Percentiles rank a stretch among this genome's conserved stretches.
These are phyloP conservation scores for Zygotorulaspora sp. DNA, from an alignment of 805 yeast genomes.

Conservation along the genomic window DNA sequence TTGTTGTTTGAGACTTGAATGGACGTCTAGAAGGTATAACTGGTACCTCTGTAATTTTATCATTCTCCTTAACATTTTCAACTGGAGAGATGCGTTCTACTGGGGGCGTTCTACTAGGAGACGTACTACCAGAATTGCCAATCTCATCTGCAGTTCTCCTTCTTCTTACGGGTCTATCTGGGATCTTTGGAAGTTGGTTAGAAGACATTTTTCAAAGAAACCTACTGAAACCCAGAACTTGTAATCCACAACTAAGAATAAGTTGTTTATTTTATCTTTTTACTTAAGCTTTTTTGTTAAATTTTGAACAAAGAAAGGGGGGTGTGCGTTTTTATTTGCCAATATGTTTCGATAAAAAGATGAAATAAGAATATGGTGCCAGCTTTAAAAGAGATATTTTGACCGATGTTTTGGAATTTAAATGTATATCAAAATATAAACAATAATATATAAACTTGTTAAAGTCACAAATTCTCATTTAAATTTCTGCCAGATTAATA, in stretches of 20 bases:
- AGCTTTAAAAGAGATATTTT: too few relatives aligned
- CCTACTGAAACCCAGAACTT: neutral
- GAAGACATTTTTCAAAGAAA: slow-evolving; percentile 12
- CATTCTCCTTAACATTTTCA: neutral
- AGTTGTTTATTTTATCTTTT: neutral
- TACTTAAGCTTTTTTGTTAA: too few relatives aligned
- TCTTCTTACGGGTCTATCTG: slow-evolving; percentile 29
- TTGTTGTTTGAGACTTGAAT: slow-evolving; percentile 8
- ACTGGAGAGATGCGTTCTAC: too few relatives aligned
- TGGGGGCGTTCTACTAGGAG: neutral
- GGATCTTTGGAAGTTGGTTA: slow-evolving; percentile 26
- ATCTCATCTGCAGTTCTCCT: slow-evolving; percentile 2
- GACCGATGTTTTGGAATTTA: too few relatives aligned
- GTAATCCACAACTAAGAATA: neutral
- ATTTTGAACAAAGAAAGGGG: too few relatives aligned
- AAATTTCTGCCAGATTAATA: too few relatives aligned
- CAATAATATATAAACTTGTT: too few relatives aligned
- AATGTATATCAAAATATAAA: too few relatives aligned
- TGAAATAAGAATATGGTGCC: too few relatives aligned
- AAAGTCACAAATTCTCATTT: too few relatives aligned
- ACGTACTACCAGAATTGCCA: neutral
- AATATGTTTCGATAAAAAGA: too few relatives aligned
- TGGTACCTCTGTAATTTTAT: slow-evolving; percentile 14
- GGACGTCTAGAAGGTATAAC: slow-evolving; percentile 22
- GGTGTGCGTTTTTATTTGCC: neutral